Base-by-base conservation (phyloP, 1,284 basidiomycete species). In the Naganishia sp. region DNA sequence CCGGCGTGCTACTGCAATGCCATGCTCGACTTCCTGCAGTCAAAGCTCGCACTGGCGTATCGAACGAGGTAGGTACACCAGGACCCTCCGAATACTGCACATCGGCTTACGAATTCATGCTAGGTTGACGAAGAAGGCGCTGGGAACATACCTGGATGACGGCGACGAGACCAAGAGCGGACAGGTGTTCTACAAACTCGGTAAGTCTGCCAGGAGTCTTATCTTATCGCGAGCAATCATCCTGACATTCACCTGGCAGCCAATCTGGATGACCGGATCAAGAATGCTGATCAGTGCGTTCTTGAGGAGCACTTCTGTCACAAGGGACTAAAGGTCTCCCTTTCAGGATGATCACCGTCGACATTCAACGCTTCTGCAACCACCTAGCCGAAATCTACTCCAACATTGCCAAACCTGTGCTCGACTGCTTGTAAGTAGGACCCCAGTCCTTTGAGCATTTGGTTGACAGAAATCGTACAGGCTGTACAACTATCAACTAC, bases 1-100 rank as follows among this genome's bases (percentile, higher is more conserved):
- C 93, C 93, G 0, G 92, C 93, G 1, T 97, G 94, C 33, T 95
- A 94, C 85, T 94, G 92, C 36, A 99, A 99, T 77, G 93, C 92
- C 70, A 95, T 94, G 90, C 85, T 98, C 56, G 89, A 88, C 71
- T 98, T 92, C 76, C 85, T 98, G 18, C 94, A 98, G 78, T 93
- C 87, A 77, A 95, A 96, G 79, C 85, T 99, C 15, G 89, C 92
- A 0, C 87, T 97, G 50, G 91, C 92, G 1, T 97, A 96, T 77
- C 86, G 95, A 21, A 92, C 92, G 0, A 85, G 94, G 69, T 76
- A 56, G 68, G 73, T 63, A 21, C 36, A 39, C 10, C 4, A 13
- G 10, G 36, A 18, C 7, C 10, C 16, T 6, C n/a, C 4, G 44
- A 46, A 16, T 28, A 21, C 13, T 9, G 4, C n/a, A 5, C 16